Conservation (phyloP, 257 asterid species). For the Solanum chiquidenum region DNA sequence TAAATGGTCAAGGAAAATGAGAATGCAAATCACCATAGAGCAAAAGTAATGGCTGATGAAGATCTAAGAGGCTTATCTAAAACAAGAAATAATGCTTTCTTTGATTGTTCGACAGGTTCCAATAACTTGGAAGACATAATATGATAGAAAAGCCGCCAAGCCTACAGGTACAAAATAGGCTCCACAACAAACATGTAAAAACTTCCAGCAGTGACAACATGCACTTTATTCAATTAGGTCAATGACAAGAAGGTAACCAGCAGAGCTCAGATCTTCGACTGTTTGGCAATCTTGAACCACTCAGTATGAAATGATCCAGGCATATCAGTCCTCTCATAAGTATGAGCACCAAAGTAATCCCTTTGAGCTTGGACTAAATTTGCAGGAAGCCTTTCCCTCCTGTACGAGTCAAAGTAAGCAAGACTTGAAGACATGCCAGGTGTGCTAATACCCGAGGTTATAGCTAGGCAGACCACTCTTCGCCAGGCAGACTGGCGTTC, state of each 20-base stretch:
- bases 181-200: not conserved
- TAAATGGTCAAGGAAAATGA: not conserved
- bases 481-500: slow-evolving; percentile 94
- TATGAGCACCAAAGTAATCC: slow-evolving; percentile 95
- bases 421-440: slow-evolving; percentile 97
- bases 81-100: not conserved
- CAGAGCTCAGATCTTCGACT: slow-evolving; percentile 29
- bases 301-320: slow-evolving; percentile 82
- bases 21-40: not conserved
- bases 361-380: slow-evolving; percentile 94
- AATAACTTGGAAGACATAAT: not conserved
- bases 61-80: not conserved
- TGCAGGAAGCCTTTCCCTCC: slow-evolving; percentile 86
- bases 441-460: slow-evolving; percentile 79
- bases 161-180: not conserved
- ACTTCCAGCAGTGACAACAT: not conserved
- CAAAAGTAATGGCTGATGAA: not conserved
- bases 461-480: slow-evolving; percentile 75
- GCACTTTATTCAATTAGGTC: not conserved
- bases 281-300: slow-evolving; percentile 83
- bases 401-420: slow-evolving; percentile 79
- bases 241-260: not conserved
- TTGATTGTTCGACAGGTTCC: not conserved
- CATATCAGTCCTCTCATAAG: slow-evolving; percentile 75
- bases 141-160: not conserved